A percentile compares a stretch with the other conserved stretches of the same genome.
These are phyloP conservation scores for Moesziomyces sp. DNA, from an alignment of 1,284 basidiomycete species.

Conservation along the genomic window DNA sequence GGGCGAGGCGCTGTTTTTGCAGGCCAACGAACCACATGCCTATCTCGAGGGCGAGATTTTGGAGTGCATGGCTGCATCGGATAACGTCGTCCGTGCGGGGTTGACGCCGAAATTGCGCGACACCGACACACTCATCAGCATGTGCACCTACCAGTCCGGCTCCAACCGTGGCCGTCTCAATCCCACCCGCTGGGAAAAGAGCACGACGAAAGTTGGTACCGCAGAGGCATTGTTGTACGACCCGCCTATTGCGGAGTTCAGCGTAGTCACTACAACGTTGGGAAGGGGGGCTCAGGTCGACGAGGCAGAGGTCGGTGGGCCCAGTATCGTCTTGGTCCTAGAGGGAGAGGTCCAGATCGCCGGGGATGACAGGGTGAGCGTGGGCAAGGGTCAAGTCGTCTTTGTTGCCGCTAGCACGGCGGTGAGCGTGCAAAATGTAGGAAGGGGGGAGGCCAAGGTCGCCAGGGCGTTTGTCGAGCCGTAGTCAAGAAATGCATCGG, in stretches of 20 bases:
- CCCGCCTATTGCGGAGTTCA: constrained; percentile 94
- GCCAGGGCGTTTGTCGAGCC: constrained; percentile 44
- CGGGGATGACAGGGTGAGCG: constrained; percentile 14
- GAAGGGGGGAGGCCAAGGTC: constrained; percentile 1
- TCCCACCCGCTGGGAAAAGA: constrained; percentile 2
- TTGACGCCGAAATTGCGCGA: constrained; percentile 96
- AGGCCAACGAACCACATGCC: constrained; percentile 95
- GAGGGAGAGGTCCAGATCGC: constrained; percentile 74
- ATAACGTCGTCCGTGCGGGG: constrained; percentile 98
- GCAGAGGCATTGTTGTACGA: constrained; percentile 76
- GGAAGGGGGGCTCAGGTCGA: constrained; percentile 71
- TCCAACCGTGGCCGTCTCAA: constrained; percentile 71
- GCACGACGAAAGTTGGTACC: neutral
- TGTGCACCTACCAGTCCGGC: constrained; percentile 84
- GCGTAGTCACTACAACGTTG: constrained; percentile 79
- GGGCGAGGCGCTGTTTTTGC: constrained; percentile 92
- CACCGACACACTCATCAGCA: constrained; percentile 85
- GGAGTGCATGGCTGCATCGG: constrained; percentile 70
- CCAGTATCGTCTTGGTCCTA: constrained; percentile 83
- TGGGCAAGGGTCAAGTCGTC: constrained; percentile 77
- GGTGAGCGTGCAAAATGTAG: constrained; percentile 64
- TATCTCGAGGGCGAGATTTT: constrained; percentile 76
- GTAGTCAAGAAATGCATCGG: no score
- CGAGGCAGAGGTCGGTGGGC: constrained; percentile 79
- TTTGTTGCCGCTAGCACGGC: constrained; percentile 82